Conservation (phyloP, 768 basidiomycete genomes). For the Suillus subalutaceus region DNA sequence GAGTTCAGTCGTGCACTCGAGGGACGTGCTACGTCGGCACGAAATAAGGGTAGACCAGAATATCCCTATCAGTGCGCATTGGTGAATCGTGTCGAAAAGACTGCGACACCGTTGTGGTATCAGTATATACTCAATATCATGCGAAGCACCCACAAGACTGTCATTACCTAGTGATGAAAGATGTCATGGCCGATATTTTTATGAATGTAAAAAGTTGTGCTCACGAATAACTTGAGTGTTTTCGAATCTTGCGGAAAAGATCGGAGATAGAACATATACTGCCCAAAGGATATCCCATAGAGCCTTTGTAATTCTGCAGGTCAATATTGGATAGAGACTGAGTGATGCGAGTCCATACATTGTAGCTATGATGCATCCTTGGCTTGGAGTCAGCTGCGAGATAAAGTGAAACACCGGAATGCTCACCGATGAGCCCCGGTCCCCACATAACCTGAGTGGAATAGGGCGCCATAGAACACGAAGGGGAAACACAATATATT, state of each 20-base stretch:
- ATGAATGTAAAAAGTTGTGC: background rate
- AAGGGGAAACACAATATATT: background rate
- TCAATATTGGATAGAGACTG: background rate
- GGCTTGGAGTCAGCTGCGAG: background rate
- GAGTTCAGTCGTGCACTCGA: background rate
- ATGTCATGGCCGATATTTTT: background rate
- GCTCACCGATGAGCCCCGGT: conserved; percentile 23
- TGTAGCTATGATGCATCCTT: conserved; percentile 19
- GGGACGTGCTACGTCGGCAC: conserved; percentile 2
- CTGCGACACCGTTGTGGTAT: background rate
- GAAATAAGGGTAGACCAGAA: conserved; percentile 1
- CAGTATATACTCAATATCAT: background rate
- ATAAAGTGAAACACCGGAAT: background rate
- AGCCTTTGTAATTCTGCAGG: conserved; percentile 12
- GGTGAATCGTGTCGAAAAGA: background rate
- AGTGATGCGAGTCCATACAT: conserved; percentile 14
- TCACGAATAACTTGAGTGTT: conserved; percentile 19
- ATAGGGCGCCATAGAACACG: conserved; percentile 14
- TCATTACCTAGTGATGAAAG: background rate
- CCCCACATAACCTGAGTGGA: conserved; percentile 11
- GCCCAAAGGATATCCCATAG: conserved; percentile 22
- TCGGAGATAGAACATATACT: conserved; percentile 21
- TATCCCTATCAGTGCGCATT: background rate
- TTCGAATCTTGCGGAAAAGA: conserved; percentile 21
- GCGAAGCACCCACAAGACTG: background rate